A percentile compares a stretch with the other conserved stretches of the same genome.
These are phyloP conservation scores for Geotrichum ghanense DNA, from an alignment of 805 yeast genomes.

Conservation along the genomic window DNA sequence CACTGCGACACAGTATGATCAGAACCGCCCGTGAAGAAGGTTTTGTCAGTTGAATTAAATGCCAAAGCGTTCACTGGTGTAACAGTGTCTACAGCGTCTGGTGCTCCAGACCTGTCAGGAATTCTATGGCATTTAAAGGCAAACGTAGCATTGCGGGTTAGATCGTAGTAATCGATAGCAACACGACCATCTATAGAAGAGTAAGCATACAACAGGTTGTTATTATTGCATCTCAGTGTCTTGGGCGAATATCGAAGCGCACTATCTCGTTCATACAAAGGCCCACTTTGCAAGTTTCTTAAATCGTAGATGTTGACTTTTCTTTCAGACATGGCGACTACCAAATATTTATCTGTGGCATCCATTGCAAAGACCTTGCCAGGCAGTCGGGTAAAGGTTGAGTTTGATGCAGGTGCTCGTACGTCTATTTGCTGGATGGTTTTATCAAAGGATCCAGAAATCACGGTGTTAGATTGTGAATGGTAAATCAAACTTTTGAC, in stretches of 20 bases:
- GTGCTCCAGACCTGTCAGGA: conserved; percentile 18
- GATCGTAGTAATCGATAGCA: conserved; percentile 56
- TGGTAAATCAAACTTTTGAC: conserved; percentile 28
- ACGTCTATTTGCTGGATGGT: conserved; percentile 37
- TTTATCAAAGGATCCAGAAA: conserved; percentile 57
- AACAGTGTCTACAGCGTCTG: conserved; percentile 31
- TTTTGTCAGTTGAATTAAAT: conserved; percentile 29
- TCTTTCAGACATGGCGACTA: conserved; percentile 45
- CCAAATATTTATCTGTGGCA: conserved; percentile 32
- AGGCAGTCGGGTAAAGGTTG: conserved; percentile 21
- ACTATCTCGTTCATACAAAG: conserved; percentile 43
- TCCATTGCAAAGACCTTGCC: conserved; percentile 58
- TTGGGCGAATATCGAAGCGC: conserved; percentile 60
- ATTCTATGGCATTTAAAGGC: conserved; percentile 76
- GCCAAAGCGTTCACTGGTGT: conserved; percentile 40
- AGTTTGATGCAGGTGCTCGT: conserved; percentile 17
- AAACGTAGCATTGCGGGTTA: conserved; percentile 39
- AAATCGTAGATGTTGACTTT: conserved; percentile 47
- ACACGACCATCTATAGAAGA: conserved; percentile 78
- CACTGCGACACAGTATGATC: conserved; percentile 41
- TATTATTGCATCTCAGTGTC: conserved; percentile 42
- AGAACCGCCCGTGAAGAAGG: conserved; percentile 41
- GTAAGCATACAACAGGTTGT: conserved; percentile 46
- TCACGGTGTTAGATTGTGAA: conserved; percentile 24
- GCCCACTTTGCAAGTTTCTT: conserved; percentile 30